Conservation (phyloP, 768 basidiomycete genomes). For the Macrolepiota fuliginosa region DNA sequence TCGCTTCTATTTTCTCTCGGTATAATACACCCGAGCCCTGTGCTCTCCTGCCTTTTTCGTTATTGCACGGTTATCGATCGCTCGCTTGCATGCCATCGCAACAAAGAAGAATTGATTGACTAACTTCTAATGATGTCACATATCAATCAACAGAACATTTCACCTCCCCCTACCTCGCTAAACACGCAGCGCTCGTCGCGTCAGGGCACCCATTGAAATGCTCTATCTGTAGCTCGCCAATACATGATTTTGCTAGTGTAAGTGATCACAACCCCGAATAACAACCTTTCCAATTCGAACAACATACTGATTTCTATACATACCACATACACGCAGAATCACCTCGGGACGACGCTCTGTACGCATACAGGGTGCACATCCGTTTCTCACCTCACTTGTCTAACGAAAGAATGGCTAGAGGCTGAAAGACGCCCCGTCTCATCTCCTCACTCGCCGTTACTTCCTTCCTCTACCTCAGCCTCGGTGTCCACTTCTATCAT, state of each 20-base stretch:
- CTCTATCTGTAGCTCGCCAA: conserved; percentile 41
- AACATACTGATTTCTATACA: not conserved
- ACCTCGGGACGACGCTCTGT: conserved; percentile 52
- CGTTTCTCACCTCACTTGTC: conserved; percentile 57
- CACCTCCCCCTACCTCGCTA: conserved; percentile 45
- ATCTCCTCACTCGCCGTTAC: not conserved
- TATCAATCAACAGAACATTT: conserved; percentile 39
- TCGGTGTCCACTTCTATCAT: not conserved
- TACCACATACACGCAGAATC: conserved; percentile 36
- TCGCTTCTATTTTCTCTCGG: not conserved
- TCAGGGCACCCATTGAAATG: conserved; percentile 35
- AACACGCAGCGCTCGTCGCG: conserved; percentile 41
- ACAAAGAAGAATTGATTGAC: not conserved
- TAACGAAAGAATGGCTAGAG: conserved; percentile 44
- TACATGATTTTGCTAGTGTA: conserved; percentile 42
- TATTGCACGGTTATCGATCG: not conserved
- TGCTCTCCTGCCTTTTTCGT: not conserved
- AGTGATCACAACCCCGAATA: conserved; percentile 16
- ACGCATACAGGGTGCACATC: conserved; percentile 46
- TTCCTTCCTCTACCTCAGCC: not conserved
- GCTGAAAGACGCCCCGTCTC: conserved; percentile 7
- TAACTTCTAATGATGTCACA: not conserved
- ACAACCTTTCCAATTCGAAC: not conserved
- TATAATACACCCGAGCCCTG: not conserved
- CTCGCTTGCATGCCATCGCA: not conserved